phyloP scores from a whole-genome alignment of 2,329 filamentous ascomycete species.

The Cyclaneusma minus region DNA sequence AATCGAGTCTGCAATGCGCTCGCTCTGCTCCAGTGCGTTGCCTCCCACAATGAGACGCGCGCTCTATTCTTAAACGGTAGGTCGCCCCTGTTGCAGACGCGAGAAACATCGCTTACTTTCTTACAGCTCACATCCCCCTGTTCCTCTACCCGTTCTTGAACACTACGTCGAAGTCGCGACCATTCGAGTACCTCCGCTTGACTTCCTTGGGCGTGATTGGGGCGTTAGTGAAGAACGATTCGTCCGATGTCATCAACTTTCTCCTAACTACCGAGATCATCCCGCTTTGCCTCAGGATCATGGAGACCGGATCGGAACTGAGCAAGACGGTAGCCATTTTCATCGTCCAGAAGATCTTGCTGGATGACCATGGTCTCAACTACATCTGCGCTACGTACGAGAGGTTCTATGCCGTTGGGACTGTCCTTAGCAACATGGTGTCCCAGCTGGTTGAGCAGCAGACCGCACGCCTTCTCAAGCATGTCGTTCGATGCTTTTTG shows the following conservation, averaged over 20 bases:
- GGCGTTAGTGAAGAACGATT: conserved; percentile 96
- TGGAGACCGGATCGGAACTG: conserved; percentile 96
- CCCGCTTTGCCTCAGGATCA: conserved; percentile 89
- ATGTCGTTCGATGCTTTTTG: conserved; percentile 93
- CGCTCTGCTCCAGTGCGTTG: conserved; percentile 89
- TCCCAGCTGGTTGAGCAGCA: conserved; percentile 95
- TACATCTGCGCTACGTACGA: conserved; percentile 99
- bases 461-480: conserved; percentile 88
- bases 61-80: conserved; percentile 85
- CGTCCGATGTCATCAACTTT: conserved; percentile 97
- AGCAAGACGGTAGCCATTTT: conserved; percentile 99
- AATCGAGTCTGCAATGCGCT: conserved; percentile 97
- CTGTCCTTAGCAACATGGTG: conserved; percentile 97
- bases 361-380: conserved; percentile 90
- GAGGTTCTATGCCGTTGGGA: conserved; percentile 94
- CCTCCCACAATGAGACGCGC: conserved; percentile 91
- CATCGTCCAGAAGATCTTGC: conserved; percentile 96
- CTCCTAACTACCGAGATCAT: conserved; percentile 97
- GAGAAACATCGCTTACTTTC: conserved; percentile 6
- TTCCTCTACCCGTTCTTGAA: conserved; percentile 98
- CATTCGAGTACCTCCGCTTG: conserved; percentile 91
- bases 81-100: conserved; percentile 10
- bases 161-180: conserved; percentile 93
- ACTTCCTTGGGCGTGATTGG: conserved; percentile 95
- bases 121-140: conserved; percentile 79